Evolutionary conservation across 2,329 filamentous ascomycete species (phyloP).

Genomic region (Zasmidium cellare): DNA sequence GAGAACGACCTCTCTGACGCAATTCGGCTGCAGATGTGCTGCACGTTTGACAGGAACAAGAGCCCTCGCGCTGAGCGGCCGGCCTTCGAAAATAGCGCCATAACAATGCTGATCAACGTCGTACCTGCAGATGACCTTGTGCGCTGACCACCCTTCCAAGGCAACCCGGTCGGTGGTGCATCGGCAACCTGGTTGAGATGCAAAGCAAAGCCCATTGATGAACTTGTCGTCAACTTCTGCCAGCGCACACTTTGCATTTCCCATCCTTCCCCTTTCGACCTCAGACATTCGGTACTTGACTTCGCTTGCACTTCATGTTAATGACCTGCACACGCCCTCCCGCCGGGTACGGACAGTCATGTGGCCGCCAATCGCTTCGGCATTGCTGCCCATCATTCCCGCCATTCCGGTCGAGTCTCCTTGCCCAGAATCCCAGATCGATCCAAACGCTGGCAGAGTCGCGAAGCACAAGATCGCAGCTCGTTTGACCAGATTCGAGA

Average conservation of each 20-base stretch:
- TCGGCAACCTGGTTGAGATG: constrained; percentile 21
- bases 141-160: constrained; percentile 16
- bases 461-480: constrained; percentile 18
- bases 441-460: constrained; percentile 7
- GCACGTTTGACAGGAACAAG: constrained; percentile 21
- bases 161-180: constrained; percentile 21
- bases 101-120: constrained; percentile 23
- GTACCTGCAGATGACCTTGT: constrained; percentile 24
- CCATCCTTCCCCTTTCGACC: constrained; percentile 2
- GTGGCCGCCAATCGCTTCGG: constrained; percentile 10
- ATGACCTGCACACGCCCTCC: constrained; percentile 5
- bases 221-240: constrained; percentile 2
- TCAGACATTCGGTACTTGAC: constrained; percentile 8
- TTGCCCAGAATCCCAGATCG: constrained; percentile 1
- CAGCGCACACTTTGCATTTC: constrained; percentile 7
- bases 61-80: constrained; percentile 6
- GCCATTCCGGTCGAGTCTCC: constrained; percentile 4
- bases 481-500: constrained; percentile 23
- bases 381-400: constrained; percentile 11
- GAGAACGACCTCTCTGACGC: constrained; percentile 17
- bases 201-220: constrained; percentile 4
- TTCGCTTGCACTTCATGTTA: constrained; percentile 7
- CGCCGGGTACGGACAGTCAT: constrained; percentile 1
- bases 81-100: constrained; percentile 6
- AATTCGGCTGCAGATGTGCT: constrained; percentile 18